These are phyloP conservation scores for Dothideomycetidae sp. DNA, from an alignment of 2,329 filamentous ascomycete genomes.

Conservation along the genomic window DNA sequence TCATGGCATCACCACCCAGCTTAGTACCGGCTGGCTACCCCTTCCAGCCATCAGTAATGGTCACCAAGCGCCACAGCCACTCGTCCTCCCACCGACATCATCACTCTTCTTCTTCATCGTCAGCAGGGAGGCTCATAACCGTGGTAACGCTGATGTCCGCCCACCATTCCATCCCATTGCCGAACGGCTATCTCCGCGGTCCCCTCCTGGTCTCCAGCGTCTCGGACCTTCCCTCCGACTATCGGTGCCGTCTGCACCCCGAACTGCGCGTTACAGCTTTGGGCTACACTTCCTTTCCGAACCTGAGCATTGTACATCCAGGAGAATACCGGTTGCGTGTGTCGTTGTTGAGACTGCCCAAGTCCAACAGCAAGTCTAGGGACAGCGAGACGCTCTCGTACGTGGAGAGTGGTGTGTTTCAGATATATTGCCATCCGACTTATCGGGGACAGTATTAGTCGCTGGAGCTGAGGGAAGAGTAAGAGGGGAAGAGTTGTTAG, in stretches of 20 bases:
- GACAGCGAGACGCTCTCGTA: constrained; percentile 2
- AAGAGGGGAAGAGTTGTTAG: too few relatives aligned
- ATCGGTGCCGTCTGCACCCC: constrained; percentile 1
- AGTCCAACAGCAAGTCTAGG: constrained; percentile 5
- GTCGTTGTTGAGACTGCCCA: constrained; percentile 1
- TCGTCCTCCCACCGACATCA: neutral
- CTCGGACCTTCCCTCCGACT: constrained; percentile 3
- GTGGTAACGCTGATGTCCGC: constrained; percentile 2
- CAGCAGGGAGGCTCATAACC: constrained; percentile 3
- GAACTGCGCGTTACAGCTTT: neutral
- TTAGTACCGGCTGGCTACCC: constrained; percentile 2
- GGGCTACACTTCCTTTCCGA: constrained; percentile 6
- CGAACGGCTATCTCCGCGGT: constrained; percentile 1
- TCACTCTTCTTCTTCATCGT: constrained; percentile 2
- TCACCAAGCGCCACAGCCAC: constrained; percentile 2
- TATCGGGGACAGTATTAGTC: too few relatives aligned
- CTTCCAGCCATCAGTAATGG: constrained; percentile 6
- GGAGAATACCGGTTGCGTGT: constrained; percentile 1
- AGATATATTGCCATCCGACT: constrained; percentile 5
- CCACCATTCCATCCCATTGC: neutral
- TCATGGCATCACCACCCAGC: constrained; percentile 2
- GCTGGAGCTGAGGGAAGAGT: too few relatives aligned
- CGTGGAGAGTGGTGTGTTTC: constrained; percentile 1
- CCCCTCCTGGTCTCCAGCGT: constrained; percentile 1
- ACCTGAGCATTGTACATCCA: neutral